Evolutionary conservation across 1,139 yeast genomes (phyloP).

Genomic region (Torulaspora globosa): DNA sequence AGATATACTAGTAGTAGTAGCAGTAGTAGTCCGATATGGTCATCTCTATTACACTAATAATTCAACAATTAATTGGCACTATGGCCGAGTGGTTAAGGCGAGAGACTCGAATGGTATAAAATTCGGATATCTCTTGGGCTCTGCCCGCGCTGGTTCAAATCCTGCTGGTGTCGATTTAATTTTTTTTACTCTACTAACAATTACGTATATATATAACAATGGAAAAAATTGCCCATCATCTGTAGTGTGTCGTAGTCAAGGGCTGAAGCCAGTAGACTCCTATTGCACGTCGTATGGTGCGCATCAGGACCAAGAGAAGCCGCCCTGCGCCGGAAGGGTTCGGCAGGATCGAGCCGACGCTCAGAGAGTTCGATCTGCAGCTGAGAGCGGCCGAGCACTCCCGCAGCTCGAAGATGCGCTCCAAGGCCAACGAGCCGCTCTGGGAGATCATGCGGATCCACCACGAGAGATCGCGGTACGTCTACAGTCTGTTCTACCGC

Average conservation of each 20-base stretch:
- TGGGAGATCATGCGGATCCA: constrained; percentile 70
- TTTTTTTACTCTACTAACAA: constrained; percentile 6
- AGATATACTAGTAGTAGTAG: too few relatives aligned
- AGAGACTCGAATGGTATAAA: constrained; percentile 37
- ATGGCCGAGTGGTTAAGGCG: constrained; percentile 44
- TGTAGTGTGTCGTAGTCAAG: neutral
- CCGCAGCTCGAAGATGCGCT: constrained; percentile 24
- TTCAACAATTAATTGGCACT: constrained; percentile 29
- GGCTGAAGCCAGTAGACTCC: neutral
- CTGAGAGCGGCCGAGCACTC: constrained; percentile 55
- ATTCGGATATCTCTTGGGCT: constrained; percentile 39
- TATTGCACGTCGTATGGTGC: constrained; percentile 18
- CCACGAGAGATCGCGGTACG: constrained; percentile 73
- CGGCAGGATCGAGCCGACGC: constrained; percentile 63
- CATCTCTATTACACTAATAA: neutral
- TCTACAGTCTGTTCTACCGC: constrained; percentile 69
- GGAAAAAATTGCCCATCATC: neutral
- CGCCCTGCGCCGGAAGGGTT: constrained; percentile 66
- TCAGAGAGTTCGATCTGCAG: constrained; percentile 57
- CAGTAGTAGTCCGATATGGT: neutral
- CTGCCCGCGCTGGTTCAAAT: constrained; percentile 43
- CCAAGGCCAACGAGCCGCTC: constrained; percentile 47
- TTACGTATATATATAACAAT: neutral
- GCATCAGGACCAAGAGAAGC: constrained; percentile 21
- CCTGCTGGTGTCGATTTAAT: constrained; percentile 39